These are phyloP conservation scores for Suillus subluteus DNA, from an alignment of 768 basidiomycete genomes.

Conservation along the genomic window DNA sequence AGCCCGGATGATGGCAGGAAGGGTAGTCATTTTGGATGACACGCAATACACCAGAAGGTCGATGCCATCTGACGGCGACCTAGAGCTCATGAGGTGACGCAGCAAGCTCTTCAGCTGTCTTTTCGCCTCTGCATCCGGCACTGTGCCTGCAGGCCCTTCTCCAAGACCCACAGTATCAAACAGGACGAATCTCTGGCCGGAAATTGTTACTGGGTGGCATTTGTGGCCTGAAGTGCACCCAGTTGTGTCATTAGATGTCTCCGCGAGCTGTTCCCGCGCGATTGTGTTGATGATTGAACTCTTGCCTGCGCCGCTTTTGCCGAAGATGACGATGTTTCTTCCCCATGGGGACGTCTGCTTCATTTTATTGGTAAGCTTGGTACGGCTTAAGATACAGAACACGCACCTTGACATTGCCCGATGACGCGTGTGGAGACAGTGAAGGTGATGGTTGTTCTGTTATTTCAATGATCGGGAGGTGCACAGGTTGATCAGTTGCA, in stretches of 20 bases:
- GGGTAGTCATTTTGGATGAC: conserved; percentile 29
- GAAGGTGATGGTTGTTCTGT: no score
- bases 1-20: conserved; percentile 27
- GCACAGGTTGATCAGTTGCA: background rate
- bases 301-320: conserved; percentile 44
- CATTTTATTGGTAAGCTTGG: background rate
- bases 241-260: conserved; percentile 31
- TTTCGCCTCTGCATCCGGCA: conserved; percentile 29
- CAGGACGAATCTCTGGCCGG: conserved; percentile 22
- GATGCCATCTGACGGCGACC: background rate
- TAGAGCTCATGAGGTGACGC: conserved; percentile 27
- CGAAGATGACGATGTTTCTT: conserved; percentile 44
- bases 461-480: no score
- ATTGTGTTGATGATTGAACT: conserved; percentile 47
- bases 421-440: background rate
- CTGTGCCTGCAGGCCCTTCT: conserved; percentile 31
- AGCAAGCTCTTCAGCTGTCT: conserved; percentile 33
- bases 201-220: conserved; percentile 27
- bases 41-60: conserved; percentile 33
- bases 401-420: no score
- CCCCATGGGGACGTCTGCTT: background rate
- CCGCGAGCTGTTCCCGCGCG: conserved; percentile 25
- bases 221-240: conserved; percentile 40
- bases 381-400: no score
- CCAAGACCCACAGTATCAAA: conserved; percentile 39